Percentiles rank a stretch among this genome's conserved stretches.
Evolutionary conservation across 176 grass and related monocot genomes (phyloP).

Genomic region (Oryza meridionalis): DNA sequence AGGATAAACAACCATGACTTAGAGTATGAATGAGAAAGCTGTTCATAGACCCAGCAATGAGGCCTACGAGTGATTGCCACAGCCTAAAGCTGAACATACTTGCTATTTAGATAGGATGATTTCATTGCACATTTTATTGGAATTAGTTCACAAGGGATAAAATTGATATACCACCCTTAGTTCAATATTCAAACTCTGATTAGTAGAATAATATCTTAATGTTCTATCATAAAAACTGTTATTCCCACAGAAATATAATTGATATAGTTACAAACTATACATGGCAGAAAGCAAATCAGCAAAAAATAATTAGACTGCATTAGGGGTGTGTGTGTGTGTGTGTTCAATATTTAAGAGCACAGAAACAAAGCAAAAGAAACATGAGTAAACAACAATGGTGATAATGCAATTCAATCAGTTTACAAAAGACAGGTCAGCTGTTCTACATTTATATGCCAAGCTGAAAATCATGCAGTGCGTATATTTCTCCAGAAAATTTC

Average conservation of each 20-base stretch:
- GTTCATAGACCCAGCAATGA: too few species aligned
- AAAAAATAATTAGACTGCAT: background rate
- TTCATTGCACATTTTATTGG: too few species aligned
- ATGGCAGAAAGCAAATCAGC: background rate
- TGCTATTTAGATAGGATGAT: too few species aligned
- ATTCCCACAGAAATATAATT: background rate
- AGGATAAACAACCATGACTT: too few species aligned
- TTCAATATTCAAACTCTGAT: background rate
- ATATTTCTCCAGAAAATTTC: background rate
- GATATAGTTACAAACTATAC: background rate
- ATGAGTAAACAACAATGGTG: background rate
- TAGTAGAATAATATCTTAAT: background rate
- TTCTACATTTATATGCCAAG: background rate
- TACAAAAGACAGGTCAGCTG: background rate
- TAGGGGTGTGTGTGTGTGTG: background rate
- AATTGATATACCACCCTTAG: too few species aligned
- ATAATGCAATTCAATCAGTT: background rate
- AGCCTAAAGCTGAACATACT: too few species aligned
- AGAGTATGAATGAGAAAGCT: background rate
- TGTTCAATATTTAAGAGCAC: background rate
- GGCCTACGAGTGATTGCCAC: too few species aligned
- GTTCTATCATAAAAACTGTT: background rate
- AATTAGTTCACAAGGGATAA: too few species aligned
- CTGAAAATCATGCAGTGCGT: background rate
- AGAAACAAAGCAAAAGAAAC: background rate